Percentiles rank a stretch among this genome's conserved stretches.
Evolutionary conservation across 176 grass and related monocot genomes (phyloP).

Genomic region (Oryza punctata): DNA sequence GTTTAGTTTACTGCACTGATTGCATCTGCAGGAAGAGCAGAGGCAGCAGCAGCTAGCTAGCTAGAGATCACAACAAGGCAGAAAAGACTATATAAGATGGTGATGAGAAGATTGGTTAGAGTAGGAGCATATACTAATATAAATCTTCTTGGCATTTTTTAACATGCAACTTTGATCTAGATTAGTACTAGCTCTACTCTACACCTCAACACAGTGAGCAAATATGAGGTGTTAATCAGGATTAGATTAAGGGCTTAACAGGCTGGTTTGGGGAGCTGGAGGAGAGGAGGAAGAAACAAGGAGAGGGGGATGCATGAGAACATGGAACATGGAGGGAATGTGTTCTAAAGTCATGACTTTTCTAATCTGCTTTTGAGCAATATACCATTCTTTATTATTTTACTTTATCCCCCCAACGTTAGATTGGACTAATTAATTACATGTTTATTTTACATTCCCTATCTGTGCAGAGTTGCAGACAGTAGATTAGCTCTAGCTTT

Average conservation of each 20-base stretch:
- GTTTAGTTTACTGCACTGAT: slow-evolving; percentile 27
- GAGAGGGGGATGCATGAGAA: slow-evolving; percentile 45
- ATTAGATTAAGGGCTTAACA: slow-evolving; percentile 29
- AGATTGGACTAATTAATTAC: slow-evolving; percentile 33
- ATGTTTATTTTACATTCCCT: slow-evolving; percentile 52
- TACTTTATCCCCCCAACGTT: slow-evolving; percentile 37
- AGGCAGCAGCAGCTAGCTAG: slow-evolving; percentile 11
- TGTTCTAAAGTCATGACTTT: slow-evolving; percentile 64
- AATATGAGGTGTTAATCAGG: slow-evolving; percentile 27
- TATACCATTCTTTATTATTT: slow-evolving; percentile 36
- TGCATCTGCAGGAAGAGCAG: slow-evolving; percentile 43
- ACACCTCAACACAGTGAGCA: slow-evolving; percentile 53
- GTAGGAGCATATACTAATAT: background rate
- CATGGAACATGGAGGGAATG: slow-evolving; percentile 95
- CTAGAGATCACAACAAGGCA: slow-evolving; percentile 24
- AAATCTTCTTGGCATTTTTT: slow-evolving; percentile 52
- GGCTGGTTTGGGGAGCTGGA: slow-evolving; percentile 33
- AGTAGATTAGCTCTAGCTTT: slow-evolving; percentile 41
- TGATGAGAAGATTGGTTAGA: slow-evolving; percentile 29
- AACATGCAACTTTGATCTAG: slow-evolving; percentile 44
- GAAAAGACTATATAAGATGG: slow-evolving; percentile 50
- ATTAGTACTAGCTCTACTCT: slow-evolving; percentile 16
- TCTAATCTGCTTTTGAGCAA: slow-evolving; percentile 53
- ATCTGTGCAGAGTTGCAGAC: slow-evolving; percentile 29
- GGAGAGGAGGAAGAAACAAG: slow-evolving; percentile 29